Evolutionary conservation across 1,284 basidiomycete genomes (phyloP).

Genomic region (Neotropicomus parvogracilis): DNA sequence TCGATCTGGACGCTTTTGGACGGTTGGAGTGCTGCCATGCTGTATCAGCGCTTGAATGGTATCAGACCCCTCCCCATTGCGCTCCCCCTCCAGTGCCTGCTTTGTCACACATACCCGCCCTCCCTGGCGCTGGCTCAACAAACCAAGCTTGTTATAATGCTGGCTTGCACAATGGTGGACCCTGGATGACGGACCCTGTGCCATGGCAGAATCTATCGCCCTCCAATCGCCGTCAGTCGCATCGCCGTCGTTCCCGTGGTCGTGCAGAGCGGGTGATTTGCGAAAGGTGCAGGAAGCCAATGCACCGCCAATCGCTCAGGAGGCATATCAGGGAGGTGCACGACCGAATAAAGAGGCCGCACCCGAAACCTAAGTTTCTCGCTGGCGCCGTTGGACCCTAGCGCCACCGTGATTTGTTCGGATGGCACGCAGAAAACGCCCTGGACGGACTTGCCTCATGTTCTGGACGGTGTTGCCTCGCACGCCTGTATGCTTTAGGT

Average conservation of each 20-base stretch:
- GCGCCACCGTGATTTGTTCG: background rate
- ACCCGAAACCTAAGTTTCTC: background rate
- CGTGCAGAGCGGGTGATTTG: slow-evolving; percentile 10
- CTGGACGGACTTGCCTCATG: background rate
- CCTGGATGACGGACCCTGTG: slow-evolving; percentile 3
- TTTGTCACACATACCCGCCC: background rate
- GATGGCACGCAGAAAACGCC: background rate
- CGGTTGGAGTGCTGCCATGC: slow-evolving; percentile 16
- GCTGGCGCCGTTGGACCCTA: slow-evolving; percentile 1
- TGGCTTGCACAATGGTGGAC: background rate
- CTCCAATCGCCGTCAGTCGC: slow-evolving; percentile 1
- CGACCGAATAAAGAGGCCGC: slow-evolving; percentile 16
- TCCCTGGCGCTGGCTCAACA: background rate
- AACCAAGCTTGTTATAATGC: background rate
- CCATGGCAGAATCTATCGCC: slow-evolving; percentile 1
- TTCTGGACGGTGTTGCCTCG: background rate
- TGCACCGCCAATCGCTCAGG: slow-evolving; percentile 19
- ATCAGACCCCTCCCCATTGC: background rate
- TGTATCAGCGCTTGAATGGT: slow-evolving; percentile 22
- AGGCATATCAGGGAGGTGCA: slow-evolving; percentile 23
- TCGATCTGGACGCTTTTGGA: background rate
- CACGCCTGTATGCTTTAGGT: background rate
- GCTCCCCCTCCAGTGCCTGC: background rate
- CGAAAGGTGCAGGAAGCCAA: slow-evolving; percentile 15
- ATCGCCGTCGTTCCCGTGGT: background rate